These are phyloP conservation scores for Mesotaenium endlicherianum DNA, from an alignment of 139 green algal species.

Conservation along the genomic window DNA sequence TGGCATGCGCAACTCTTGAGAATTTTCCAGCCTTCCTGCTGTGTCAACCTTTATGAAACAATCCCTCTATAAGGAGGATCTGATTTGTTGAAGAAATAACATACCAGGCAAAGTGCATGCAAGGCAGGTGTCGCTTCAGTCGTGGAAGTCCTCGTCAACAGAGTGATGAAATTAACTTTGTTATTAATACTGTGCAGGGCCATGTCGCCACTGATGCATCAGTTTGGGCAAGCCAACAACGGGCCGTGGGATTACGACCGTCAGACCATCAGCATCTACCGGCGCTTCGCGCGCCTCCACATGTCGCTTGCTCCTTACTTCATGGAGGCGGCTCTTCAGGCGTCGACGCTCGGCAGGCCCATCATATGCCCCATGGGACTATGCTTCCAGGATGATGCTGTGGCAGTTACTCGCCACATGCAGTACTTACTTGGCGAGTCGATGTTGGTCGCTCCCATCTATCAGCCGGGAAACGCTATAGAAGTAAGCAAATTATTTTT, in stretches of 20 bases:
- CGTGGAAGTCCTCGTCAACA: too few species aligned
- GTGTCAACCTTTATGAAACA: too few species aligned
- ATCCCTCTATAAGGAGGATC: too few species aligned
- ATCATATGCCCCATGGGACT: slow-evolving; percentile 38
- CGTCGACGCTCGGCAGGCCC: background rate
- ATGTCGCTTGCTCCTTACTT: slow-evolving; percentile 31
- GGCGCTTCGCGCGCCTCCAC: slow-evolving; percentile 25
- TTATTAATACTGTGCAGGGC: background rate
- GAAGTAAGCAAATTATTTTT: too few species aligned
- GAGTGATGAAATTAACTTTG: too few species aligned
- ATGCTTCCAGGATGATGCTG: slow-evolving; percentile 14
- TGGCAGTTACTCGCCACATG: background rate
- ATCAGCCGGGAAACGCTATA: too few species aligned
- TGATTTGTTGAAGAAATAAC: too few species aligned
- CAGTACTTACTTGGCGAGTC: slow-evolving; percentile 30
- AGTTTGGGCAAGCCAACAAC: slow-evolving; percentile 41
- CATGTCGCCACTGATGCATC: slow-evolving; percentile 40
- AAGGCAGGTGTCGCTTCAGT: too few species aligned
- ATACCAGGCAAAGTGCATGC: too few species aligned
- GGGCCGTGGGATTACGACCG: slow-evolving; percentile 32
- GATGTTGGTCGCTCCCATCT: slow-evolving; percentile 32
- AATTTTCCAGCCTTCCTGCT: too few species aligned
- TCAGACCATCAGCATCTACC: background rate
- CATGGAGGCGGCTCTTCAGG: background rate
- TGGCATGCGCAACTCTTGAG: too few species aligned